phyloP scores from a whole-genome alignment of 768 basidiomycete genomes.

The Leccinum boreale region DNA sequence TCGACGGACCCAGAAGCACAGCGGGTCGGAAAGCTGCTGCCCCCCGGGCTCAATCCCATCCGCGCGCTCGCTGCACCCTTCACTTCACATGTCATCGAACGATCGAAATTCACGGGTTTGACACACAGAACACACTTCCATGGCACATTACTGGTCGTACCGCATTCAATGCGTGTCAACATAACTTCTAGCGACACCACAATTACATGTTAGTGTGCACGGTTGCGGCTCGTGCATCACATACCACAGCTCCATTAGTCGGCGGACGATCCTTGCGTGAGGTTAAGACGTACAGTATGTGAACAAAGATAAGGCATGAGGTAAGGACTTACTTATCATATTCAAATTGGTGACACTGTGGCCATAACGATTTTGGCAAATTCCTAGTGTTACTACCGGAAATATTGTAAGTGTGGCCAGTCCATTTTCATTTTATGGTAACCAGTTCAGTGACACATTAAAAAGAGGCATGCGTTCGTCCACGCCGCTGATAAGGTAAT shows the following conservation, averaged over 20 bases:
- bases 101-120: not conserved
- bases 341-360: not conserved
- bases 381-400: not conserved
- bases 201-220: not conserved
- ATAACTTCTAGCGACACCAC: not conserved
- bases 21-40: too few species aligned
- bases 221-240: not conserved
- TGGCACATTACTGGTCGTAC: not conserved
- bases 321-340: not conserved
- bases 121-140: not conserved
- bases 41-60: not conserved
- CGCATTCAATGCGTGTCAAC: not conserved
- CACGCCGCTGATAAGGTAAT: constrained; percentile 18
- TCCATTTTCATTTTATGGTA: not conserved
- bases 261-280: not conserved
- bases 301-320: not conserved
- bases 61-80: not conserved
- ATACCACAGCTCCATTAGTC: not conserved
- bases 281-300: not conserved
- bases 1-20: too few species aligned
- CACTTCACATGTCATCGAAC: not conserved
- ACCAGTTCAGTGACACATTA: not conserved
- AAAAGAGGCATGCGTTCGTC: constrained; percentile 13
- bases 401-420: not conserved
- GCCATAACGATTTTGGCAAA: not conserved